These are phyloP conservation scores for Diplodia seriata DNA, from an alignment of 2,329 filamentous ascomycete genomes.

Conservation along the genomic window DNA sequence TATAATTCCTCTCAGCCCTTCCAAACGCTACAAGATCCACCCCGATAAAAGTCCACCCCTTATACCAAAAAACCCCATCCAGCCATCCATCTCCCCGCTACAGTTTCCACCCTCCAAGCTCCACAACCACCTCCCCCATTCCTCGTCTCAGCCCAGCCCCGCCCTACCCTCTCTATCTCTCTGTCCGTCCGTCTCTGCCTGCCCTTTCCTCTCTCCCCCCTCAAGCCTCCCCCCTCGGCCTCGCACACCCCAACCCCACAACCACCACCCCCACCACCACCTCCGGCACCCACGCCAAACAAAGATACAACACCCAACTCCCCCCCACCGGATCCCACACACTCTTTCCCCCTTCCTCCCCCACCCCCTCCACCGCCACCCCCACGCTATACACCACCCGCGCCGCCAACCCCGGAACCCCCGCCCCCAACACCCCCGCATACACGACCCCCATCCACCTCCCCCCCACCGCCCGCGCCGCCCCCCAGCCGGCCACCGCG, in stretches of 20 bases:
- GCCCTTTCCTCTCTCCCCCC: neutral
- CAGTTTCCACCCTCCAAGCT: too few species aligned
- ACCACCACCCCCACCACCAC: slow-evolving; percentile 1
- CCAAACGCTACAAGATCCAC: too few species aligned
- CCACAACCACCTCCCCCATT: too few species aligned
- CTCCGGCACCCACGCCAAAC: slow-evolving; percentile 6
- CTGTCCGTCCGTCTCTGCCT: too few species aligned
- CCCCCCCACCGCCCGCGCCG: too few species aligned
- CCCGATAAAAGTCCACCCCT: too few species aligned
- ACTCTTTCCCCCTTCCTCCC: neutral
- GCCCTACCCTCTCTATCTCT: too few species aligned
- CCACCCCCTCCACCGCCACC: neutral
- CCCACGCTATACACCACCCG: slow-evolving; percentile 10
- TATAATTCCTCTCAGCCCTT: too few species aligned
- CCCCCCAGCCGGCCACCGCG: too few species aligned
- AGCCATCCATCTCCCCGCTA: too few species aligned
- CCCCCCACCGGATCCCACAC: slow-evolving; percentile 3
- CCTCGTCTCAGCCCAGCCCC: neutral
- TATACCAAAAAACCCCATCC: too few species aligned
- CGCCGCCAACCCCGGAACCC: neutral
- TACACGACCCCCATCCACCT: neutral
- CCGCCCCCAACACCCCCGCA: neutral
- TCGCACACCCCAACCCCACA: neutral
- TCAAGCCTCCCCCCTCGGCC: neutral
- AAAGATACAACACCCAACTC: slow-evolving; percentile 15